These are phyloP conservation scores for Apophysomyces elegans DNA, from an alignment of 371 early-diverging fungal genomes.

Conservation along the genomic window DNA sequence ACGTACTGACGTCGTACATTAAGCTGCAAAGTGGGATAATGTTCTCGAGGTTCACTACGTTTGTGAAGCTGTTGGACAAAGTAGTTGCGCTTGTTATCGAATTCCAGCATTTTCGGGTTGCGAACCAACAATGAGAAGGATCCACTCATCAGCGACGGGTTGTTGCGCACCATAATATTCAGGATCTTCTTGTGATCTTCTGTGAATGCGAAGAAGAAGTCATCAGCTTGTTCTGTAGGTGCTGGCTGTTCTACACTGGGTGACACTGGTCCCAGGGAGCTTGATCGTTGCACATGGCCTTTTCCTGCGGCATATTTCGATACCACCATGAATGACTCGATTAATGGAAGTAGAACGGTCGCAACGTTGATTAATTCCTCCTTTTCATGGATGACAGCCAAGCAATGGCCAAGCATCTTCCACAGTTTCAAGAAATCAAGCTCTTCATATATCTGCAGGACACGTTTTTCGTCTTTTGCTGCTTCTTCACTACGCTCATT, in stretches of 20 bases:
- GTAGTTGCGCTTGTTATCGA: constrained; percentile 98
- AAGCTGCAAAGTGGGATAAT: constrained; percentile 77
- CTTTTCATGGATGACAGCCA: constrained; percentile 75
- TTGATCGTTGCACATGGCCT: constrained; percentile 21
- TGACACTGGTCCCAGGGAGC: constrained; percentile 5
- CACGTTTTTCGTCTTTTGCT: constrained; percentile 56
- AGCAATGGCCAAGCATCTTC: constrained; percentile 77
- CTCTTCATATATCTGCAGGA: constrained; percentile 71
- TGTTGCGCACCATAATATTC: constrained; percentile 97
- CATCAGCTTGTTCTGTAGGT: constrained; percentile 49
- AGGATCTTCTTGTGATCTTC: constrained; percentile 95
- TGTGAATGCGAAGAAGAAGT: constrained; percentile 87
- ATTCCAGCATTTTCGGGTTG: constrained; percentile 97
- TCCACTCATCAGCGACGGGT: constrained; percentile 93
- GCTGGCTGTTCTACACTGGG: constrained; percentile 32
- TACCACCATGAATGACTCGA: constrained; percentile 97
- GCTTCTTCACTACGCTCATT: constrained; percentile 25
- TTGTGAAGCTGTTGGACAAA: constrained; percentile 95
- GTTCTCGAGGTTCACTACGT: constrained; percentile 65
- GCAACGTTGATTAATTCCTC: constrained; percentile 88
- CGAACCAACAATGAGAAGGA: constrained; percentile 96
- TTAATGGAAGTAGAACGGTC: constrained; percentile 91
- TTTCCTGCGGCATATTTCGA: constrained; percentile 71
- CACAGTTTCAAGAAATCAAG: constrained; percentile 79
- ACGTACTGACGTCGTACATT: constrained; percentile 94